A percentile compares a stretch with the other conserved stretches of the same genome.
phyloP scores from a whole-genome alignment of 1,284 basidiomycete genomes.

The Pterulicium gracile region DNA sequence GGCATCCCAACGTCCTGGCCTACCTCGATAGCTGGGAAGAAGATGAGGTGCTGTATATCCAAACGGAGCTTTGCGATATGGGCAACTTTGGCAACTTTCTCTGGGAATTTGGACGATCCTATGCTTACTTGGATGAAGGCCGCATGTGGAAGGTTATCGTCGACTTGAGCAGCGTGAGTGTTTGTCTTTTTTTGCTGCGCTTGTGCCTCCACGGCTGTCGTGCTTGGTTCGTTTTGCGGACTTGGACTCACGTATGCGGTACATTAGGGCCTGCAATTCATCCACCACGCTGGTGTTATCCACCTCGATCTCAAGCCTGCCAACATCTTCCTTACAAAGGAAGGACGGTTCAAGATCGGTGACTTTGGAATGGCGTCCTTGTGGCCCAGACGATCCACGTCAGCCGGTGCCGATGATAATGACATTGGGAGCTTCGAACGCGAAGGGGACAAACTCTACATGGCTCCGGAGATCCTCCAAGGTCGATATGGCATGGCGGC shows the following conservation, averaged over 20 bases:
- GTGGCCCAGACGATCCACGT: constrained; percentile 55
- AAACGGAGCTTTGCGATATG: constrained; percentile 89
- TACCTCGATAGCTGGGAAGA: constrained; percentile 98
- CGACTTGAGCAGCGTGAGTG: constrained; percentile 79
- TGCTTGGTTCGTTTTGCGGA: constrained; percentile 14
- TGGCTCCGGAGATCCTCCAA: constrained; percentile 95
- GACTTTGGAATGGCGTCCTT: constrained; percentile 97
- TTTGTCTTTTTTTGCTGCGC: constrained; percentile 15
- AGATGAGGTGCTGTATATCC: constrained; percentile 82
- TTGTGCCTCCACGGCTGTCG: constrained; percentile 18
- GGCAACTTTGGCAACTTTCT: constrained; percentile 91
- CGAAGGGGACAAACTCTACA: constrained; percentile 95
- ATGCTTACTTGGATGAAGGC: constrained; percentile 83
- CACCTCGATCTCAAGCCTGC: constrained; percentile 98
- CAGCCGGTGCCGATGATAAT: constrained; percentile 19
- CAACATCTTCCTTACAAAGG: constrained; percentile 87
- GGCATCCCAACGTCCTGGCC: constrained; percentile 76
- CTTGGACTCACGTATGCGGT: constrained; percentile 9
- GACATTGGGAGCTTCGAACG: constrained; percentile 63
- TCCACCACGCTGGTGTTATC: constrained; percentile 83
- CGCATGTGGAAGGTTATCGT: constrained; percentile 95
- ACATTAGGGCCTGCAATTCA: constrained; percentile 77
- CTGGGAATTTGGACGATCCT: constrained; percentile 82
- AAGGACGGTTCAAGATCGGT: constrained; percentile 92
- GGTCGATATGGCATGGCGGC: constrained; percentile 89